Evolutionary conservation across 176 grass and related monocot genomes (phyloP).

Genomic region (Neostapfia colusana): DNA sequence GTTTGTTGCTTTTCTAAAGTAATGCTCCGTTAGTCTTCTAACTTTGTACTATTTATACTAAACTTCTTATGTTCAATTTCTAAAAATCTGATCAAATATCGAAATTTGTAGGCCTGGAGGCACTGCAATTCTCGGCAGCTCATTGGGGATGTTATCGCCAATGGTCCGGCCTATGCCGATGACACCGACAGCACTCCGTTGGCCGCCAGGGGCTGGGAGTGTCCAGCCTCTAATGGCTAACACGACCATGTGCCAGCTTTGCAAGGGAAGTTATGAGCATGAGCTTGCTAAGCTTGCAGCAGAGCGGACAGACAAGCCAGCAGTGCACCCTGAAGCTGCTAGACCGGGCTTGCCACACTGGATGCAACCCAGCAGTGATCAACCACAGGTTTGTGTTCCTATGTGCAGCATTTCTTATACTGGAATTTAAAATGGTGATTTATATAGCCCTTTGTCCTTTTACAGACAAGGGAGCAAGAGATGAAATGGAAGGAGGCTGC

Average conservation of each 20-base stretch:
- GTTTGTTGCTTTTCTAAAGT: constrained; percentile 10
- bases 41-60: constrained; percentile 1
- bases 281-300: constrained; percentile 63
- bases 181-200: constrained; percentile 21
- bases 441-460: constrained; percentile 20
- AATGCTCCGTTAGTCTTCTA: background rate
- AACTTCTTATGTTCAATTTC: background rate
- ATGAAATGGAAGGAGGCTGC: constrained; percentile 51
- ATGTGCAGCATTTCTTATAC: background rate
- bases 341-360: constrained; percentile 64
- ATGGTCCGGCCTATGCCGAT: constrained; percentile 16
- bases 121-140: constrained; percentile 49
- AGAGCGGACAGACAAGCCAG: constrained; percentile 34
- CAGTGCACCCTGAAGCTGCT: constrained; percentile 21
- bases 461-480: constrained; percentile 70
- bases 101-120: constrained; percentile 57
- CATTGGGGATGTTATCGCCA: constrained; percentile 46
- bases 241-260: constrained; percentile 54
- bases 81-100: constrained; percentile 29
- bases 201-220: constrained; percentile 12
- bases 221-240: constrained; percentile 21
- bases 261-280: constrained; percentile 55
- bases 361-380: constrained; percentile 56
- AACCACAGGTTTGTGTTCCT: constrained; percentile 43
- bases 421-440: background rate